Evolutionary conservation across 305 asterid species (phyloP), one percentile per base, ranked within the genome.

Genomic region (Fraxinus sp.): DNA sequence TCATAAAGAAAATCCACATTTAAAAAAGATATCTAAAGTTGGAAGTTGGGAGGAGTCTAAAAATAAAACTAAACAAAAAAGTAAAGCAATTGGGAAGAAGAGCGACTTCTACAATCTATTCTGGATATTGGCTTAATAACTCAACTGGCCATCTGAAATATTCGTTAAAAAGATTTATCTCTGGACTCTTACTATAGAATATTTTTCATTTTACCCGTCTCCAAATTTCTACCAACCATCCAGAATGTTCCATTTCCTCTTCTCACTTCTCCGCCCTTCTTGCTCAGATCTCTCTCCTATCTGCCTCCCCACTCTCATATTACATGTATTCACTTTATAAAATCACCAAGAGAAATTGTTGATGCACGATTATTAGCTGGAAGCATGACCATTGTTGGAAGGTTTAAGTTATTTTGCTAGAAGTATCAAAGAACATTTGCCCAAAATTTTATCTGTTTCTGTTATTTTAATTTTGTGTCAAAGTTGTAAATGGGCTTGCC

Each of bases 281-380:
- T 20, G 28, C 16, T 7, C 57, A 35, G 46, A 74, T 7, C 20
- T 13, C 52, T 14, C 26, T 39, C 57, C 59, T 62, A 22, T 62
- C 72, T 22, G 5, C 72, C 72, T 62, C 72, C 72, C 30, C 33
- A 8, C 28, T 62, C 72, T 22, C 2, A 62, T 18, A 62, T 62
- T 22, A 22, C 72, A 62, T 62, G 72, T 59, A 59, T 62, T 62
- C 28, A 62, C 33, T 62, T 62, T 20, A 62, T 62, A 62, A 62
- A 62, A 80, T 35, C 78, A 75, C 32, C 83, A n/a, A 68, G 35
- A 85, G 79, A 44, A 76, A 28, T 39, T 76, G 36, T 10, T 9
- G 14, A n/a, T 24, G 35, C 11, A 62, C 6, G 8, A 62, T 62
- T 62, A 62, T 20, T 62, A n/a, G 72, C 30, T 62, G 32, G 30